phyloP scores from a whole-genome alignment of 1,139 yeast species.

The Protomyces inouyei region DNA sequence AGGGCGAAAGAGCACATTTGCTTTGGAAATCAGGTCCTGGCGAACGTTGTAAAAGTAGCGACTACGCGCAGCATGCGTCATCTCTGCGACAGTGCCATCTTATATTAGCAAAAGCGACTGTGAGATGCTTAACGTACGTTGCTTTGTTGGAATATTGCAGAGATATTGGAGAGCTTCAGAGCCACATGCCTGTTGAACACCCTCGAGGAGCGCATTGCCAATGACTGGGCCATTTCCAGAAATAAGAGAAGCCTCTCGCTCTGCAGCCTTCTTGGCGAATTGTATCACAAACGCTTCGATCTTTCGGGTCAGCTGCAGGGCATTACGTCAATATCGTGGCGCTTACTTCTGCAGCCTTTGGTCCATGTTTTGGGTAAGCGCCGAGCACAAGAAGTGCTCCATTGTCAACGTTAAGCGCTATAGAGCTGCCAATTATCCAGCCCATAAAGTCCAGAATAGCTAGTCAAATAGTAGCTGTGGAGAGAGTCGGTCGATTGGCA shows the following conservation, averaged over 20 bases:
- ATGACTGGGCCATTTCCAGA: conserved; percentile 23
- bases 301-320: background rate
- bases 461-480: background rate
- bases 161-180: conserved; percentile 12
- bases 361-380: conserved; percentile 17
- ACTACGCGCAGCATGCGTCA: conserved; percentile 16
- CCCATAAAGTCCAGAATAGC: background rate
- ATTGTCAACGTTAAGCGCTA: conserved; percentile 4
- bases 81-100: conserved; percentile 20
- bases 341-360: conserved; percentile 2
- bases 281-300: conserved; percentile 6
- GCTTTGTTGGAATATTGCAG: conserved; percentile 17
- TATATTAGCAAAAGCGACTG: no score
- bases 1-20: background rate
- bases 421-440: conserved; percentile 14
- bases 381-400: conserved; percentile 23
- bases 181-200: conserved; percentile 3
- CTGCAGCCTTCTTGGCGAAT: conserved; percentile 1
- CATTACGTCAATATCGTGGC: background rate
- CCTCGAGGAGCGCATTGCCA: conserved; percentile 23
- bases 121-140: background rate
- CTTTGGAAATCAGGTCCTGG: conserved; percentile 18
- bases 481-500: background rate
- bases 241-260: conserved; percentile 5
- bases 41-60: conserved; percentile 13